Conservation (phyloP, 805 yeast genomes). For the Sugiyamaella chiloensis region DNA sequence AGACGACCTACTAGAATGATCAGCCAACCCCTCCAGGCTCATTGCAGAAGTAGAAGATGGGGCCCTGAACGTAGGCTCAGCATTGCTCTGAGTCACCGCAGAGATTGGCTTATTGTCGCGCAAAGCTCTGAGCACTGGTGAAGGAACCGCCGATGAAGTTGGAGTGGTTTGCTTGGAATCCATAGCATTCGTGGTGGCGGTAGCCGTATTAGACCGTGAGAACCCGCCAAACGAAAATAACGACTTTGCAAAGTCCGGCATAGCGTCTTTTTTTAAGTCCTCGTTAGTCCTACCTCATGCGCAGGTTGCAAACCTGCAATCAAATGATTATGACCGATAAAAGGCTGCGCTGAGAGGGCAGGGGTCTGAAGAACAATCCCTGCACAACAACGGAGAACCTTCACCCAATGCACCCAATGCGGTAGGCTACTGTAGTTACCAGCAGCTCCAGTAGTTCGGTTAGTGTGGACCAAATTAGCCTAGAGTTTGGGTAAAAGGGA, state of each 20-base stretch:
- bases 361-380: too few species aligned
- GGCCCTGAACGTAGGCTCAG: slow-evolving; percentile 10
- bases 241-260: slow-evolving; percentile 27
- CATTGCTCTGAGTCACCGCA: slow-evolving; percentile 13
- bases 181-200: slow-evolving; percentile 2
- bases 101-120: slow-evolving; percentile 11
- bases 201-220: slow-evolving; percentile 8
- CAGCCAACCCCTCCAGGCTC: not conserved
- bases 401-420: too few species aligned
- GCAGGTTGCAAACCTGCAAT: slow-evolving; percentile 7
- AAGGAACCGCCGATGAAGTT: slow-evolving; percentile 1
- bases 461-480: too few species aligned
- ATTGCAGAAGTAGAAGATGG: slow-evolving; percentile 1
- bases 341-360: slow-evolving; percentile 3
- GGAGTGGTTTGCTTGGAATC: slow-evolving; percentile 8
- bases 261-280: slow-evolving; percentile 4
- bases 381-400: too few species aligned
- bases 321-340: slow-evolving; percentile 2
- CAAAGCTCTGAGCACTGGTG: slow-evolving; percentile 7
- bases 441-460: too few species aligned
- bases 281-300: slow-evolving; percentile 1
- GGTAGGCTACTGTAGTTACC: too few species aligned
- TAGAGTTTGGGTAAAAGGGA: too few species aligned
- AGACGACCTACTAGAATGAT: too few species aligned
- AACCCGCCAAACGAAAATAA: slow-evolving; percentile 24